Base-by-base conservation (phyloP, 225 moss, liverwort and hornwort genomes). In the Sphagnum contortum region DNA sequence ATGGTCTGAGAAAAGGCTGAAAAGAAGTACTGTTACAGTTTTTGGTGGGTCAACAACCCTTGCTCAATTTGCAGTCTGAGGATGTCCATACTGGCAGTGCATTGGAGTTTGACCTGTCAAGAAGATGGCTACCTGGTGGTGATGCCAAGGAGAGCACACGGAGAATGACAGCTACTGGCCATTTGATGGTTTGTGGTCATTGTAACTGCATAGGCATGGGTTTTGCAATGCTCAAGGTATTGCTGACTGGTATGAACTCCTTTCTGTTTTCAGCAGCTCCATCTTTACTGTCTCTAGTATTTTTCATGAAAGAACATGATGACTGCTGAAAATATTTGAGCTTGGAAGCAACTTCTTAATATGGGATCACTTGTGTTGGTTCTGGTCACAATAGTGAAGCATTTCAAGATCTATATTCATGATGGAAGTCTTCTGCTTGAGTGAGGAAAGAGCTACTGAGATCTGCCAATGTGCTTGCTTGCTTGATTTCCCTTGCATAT, bases 81-180 rank as follows among this genome's bases (percentile, higher is more conserved):
- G 29, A 29, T 29, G 29, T 29, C 29, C 29, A 29, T 29, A 29
- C 60, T 60, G 58, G 14, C 82, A 89, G 89, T 73, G 82, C 85
- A 12, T 75, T 65, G 49, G 79, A 89, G 52, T 87, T 92, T 45
- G 79, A 87, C 54, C 91, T 87, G 45, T 72, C 81, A 29, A 29
- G 29, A n/a, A 89, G 91, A 68, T 87, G 89, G 89, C 80, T 89
- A 67, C 81, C 91, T 7, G 85, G 85, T 64, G 85, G 91, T 5
- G 75, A 79, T 70, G 82, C 91, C 3, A 75, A n/a, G 60, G 29
- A 29, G 72, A 66, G 49, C 91, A 89, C 55, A 70, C 68, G 72
- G 77, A 81, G 60, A 92, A 92, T 50, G 91, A 92, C 7, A 92
- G 89, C 67, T 89, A 75, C 57, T 89, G 89, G 89, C 91, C 91